Conservation (phyloP, 2,329 filamentous ascomycete species). For the Microsporum canis region DNA sequence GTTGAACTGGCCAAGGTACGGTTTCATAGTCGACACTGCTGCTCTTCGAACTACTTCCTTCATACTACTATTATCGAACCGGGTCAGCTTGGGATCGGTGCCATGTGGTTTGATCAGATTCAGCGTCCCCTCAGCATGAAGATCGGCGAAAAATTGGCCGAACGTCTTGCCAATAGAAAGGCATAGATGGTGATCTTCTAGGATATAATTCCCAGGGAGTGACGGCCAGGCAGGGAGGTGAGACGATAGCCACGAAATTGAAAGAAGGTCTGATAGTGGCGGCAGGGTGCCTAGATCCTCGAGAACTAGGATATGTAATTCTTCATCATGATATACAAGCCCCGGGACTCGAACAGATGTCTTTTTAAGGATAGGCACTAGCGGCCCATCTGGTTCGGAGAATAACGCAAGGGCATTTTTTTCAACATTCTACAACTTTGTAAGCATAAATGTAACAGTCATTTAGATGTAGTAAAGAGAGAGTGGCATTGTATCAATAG, state of each 20-base stretch:
- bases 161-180: not conserved
- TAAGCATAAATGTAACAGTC: not conserved
- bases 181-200: not conserved
- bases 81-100: not conserved
- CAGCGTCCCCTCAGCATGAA: constrained; percentile 7
- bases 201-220: not conserved
- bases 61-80: constrained; percentile 5
- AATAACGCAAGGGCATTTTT: constrained; percentile 4
- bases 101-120: constrained; percentile 1
- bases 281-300: constrained; percentile 6
- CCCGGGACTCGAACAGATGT: not conserved
- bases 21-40: constrained; percentile 5
- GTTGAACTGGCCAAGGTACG: constrained; percentile 4
- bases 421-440: constrained; percentile 6
- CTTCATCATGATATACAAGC: constrained; percentile 4
- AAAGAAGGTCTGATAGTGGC: constrained; percentile 5
- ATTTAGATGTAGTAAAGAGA: not conserved
- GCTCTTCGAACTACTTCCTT: constrained; percentile 6
- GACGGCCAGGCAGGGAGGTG: not conserved
- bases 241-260: not conserved
- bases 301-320: constrained; percentile 7
- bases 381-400: not conserved
- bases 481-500: not conserved
- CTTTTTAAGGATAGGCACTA: not conserved
- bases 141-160: not conserved